A percentile compares a stretch with the other conserved stretches of the same genome.
phyloP scores from a whole-genome alignment of 1,284 basidiomycete species.

The Polyporus tsugae region DNA sequence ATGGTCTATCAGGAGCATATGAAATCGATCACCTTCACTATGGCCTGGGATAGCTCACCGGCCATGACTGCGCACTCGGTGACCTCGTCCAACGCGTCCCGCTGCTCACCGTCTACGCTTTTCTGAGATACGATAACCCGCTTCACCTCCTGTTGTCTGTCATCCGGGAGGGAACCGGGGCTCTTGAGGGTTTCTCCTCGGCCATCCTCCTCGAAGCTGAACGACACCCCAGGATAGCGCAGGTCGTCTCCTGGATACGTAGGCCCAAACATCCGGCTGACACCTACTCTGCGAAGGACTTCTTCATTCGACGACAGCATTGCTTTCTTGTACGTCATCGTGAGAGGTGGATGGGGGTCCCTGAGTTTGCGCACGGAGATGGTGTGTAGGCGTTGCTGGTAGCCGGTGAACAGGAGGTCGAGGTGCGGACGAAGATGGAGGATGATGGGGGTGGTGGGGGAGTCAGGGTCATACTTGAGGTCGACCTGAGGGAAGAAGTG shows the following conservation, averaged over 20 bases:
- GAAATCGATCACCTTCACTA: slow-evolving; percentile 62
- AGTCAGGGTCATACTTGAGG: slow-evolving; percentile 83
- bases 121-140: slow-evolving; percentile 78
- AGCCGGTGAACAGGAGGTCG: slow-evolving; percentile 81
- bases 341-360: slow-evolving; percentile 69
- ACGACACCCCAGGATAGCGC: slow-evolving; percentile 85
- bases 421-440: slow-evolving; percentile 82
- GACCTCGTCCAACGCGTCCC: slow-evolving; percentile 76
- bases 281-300: slow-evolving; percentile 68
- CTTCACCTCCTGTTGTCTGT: slow-evolving; percentile 77
- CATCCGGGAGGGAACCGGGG: slow-evolving; percentile 52
- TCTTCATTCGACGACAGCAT: slow-evolving; percentile 67
- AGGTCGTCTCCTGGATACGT: slow-evolving; percentile 84
- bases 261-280: slow-evolving; percentile 83
- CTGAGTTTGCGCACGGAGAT: slow-evolving; percentile 74
- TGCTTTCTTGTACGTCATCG: slow-evolving; percentile 73
- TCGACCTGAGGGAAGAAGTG: slow-evolving; percentile 83
- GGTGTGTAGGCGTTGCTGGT: slow-evolving; percentile 78
- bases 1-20: background rate
- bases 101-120: slow-evolving; percentile 58
- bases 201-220: slow-evolving; percentile 78
- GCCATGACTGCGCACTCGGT: slow-evolving; percentile 69
- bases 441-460: slow-evolving; percentile 78
- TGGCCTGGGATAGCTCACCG: slow-evolving; percentile 71
- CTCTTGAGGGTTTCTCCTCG: slow-evolving; percentile 60